Percentiles rank a stretch among this genome's conserved stretches.
phyloP scores from a whole-genome alignment of 345 rosid genomes.

The Eucalyptus marginata region DNA sequence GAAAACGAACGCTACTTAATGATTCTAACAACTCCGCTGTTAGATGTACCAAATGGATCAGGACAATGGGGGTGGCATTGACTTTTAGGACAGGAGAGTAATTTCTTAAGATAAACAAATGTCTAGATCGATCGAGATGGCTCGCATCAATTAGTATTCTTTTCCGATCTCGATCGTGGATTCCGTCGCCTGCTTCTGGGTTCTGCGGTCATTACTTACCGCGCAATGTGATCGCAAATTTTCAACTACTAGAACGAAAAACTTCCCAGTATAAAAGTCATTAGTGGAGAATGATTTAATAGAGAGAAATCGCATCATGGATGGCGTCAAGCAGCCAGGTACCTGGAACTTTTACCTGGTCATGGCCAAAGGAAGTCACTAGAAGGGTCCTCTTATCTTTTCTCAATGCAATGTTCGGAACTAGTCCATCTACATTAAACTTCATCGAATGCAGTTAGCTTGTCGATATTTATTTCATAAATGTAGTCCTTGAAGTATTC shows the following conservation, averaged over 20 bases:
- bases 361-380: background rate
- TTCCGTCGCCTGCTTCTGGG: background rate
- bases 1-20: background rate
- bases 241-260: background rate
- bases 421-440: background rate
- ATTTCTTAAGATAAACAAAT: background rate
- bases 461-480: background rate
- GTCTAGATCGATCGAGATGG: background rate
- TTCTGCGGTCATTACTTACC: background rate
- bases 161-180: background rate
- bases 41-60: background rate
- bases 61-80: background rate
- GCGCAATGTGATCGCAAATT: background rate
- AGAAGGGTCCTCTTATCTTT: background rate
- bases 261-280: background rate
- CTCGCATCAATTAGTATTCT: background rate
- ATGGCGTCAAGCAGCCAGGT: background rate
- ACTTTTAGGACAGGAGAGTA: background rate
- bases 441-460: background rate
- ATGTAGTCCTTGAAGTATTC: background rate
- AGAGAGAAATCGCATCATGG: background rate
- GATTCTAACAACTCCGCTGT: background rate
- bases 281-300: background rate
- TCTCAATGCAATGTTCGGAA: background rate
- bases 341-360: background rate